Evolutionary conservation across 140 eudicot genomes (phyloP), one percentile per base, ranked within the genome.

Genomic region (Bidens hawaiensis): DNA sequence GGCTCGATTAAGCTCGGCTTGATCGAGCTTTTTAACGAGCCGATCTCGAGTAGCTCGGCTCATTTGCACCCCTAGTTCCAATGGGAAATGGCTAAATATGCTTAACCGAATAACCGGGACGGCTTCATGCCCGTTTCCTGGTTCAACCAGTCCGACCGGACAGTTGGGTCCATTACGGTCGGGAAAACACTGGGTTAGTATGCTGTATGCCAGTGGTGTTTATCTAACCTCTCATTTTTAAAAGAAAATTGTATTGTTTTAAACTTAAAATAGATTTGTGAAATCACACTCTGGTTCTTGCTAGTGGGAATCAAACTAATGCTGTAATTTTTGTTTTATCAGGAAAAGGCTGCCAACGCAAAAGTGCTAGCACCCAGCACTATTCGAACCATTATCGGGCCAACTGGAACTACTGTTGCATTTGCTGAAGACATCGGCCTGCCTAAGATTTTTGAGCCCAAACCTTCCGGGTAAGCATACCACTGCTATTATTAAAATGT

Each of bases 381-480:
- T 18, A 71, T 89, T 40, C 80, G 95, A 69, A 70, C 78, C 53
- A 81, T 85, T 53, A 78, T 85, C 71, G 78, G 95, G 30, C 95
- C 95, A 38, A 78, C 73, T 31, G 98, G 98, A 50, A 84, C 95
- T 17, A 73, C 77, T 15, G 95, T 91, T 62, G 90, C 90, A 15
- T 91, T 91, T 60, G 94, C 98, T 5, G 78, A 28, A 28, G 33
- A 5, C 33, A 28, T 2, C 33, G 33, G 98, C 2, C 76, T 84
- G 69, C 98, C 98, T 61, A 58, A 45, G 62, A 75, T 91, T 38
- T 87, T 91, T 65, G 70, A 82, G 49, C 69, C 89, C 16, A 87
- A 80, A 66, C 81, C 93, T 58, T 51, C 52, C 77, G 60, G 89
- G 98, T 84, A 71, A 22, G 15, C 27, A 40, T n/a, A 49, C 1